Percentiles rank a stretch among this genome's conserved stretches.
These are phyloP conservation scores for Suillus subaureus DNA, from an alignment of 768 basidiomycete species.

Conservation along the genomic window DNA sequence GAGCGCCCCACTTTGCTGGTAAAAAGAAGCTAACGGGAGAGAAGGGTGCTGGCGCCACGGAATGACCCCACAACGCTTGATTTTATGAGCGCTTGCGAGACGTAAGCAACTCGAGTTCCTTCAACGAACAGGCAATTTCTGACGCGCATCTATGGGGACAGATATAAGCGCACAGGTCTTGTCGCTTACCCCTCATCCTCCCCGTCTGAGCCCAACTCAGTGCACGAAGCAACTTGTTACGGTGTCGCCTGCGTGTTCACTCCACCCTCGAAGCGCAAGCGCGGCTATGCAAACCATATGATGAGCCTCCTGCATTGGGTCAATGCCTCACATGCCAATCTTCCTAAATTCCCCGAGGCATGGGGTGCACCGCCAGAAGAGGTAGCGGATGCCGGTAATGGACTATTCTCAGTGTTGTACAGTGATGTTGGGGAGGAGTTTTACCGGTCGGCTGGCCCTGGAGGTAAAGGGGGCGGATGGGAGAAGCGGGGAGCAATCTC, in stretches of 20 bases:
- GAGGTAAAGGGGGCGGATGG: conserved; percentile 44
- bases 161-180: conserved; percentile 35
- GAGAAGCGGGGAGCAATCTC: conserved; percentile 35
- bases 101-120: conserved; percentile 40
- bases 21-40: background rate
- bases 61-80: conserved; percentile 46
- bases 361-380: conserved; percentile 48
- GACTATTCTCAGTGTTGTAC: conserved; percentile 50
- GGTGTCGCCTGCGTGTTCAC: conserved; percentile 62
- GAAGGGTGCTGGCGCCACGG: conserved; percentile 61
- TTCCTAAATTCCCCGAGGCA: conserved; percentile 38
- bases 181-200: conserved; percentile 29
- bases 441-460: conserved; percentile 47
- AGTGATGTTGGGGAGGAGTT: conserved; percentile 54
- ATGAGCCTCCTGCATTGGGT: conserved; percentile 67
- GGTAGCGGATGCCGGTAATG: conserved; percentile 40
- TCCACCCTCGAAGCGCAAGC: conserved; percentile 46
- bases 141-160: conserved; percentile 30
- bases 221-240: conserved; percentile 46
- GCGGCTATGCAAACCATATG: conserved; percentile 64
- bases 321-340: conserved; percentile 36
- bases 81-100: conserved; percentile 65
- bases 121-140: conserved; percentile 3
- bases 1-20: conserved; percentile 2
- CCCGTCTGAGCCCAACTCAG: conserved; percentile 2